phyloP scores from a whole-genome alignment of 768 basidiomycete species.

The Boletus rubroflammeus region DNA sequence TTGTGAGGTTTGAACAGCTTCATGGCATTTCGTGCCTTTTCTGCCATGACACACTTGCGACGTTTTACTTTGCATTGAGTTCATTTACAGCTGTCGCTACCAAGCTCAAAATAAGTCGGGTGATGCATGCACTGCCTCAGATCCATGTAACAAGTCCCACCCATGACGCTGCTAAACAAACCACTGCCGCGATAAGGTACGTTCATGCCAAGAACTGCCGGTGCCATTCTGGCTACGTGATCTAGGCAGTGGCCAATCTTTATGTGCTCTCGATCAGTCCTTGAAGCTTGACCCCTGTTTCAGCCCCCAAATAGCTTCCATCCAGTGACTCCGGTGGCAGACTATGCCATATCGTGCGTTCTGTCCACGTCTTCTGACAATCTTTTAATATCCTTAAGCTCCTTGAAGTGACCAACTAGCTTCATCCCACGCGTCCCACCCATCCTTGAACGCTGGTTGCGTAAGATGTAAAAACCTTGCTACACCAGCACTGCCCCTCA shows the following conservation, averaged over 20 bases:
- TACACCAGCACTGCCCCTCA: constrained; percentile 13
- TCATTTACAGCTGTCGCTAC: background rate
- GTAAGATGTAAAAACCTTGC: constrained; percentile 4
- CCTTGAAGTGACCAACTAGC: background rate
- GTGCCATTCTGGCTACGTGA: background rate
- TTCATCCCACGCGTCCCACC: background rate
- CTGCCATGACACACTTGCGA: background rate
- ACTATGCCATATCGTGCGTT: background rate
- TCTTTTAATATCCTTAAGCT: background rate
- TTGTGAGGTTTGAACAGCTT: background rate
- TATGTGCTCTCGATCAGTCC: background rate
- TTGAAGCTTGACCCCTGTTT: constrained; percentile 13
- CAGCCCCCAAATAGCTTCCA: background rate
- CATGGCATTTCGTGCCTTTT: background rate
- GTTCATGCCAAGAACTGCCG: background rate
- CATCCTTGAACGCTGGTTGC: background rate
- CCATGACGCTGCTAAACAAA: background rate
- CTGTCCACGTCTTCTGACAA: background rate
- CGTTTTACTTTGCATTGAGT: constrained; percentile 5
- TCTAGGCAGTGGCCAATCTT: background rate
- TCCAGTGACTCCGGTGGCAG: background rate
- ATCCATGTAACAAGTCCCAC: background rate
- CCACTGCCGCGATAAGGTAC: constrained; percentile 4
- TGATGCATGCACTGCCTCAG: background rate
- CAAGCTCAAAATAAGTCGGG: background rate